Percentiles rank a stretch among this genome's conserved stretches.
Evolutionary conservation across 2,329 filamentous ascomycete genomes (phyloP).

Genomic region (Alternaria sp.): DNA sequence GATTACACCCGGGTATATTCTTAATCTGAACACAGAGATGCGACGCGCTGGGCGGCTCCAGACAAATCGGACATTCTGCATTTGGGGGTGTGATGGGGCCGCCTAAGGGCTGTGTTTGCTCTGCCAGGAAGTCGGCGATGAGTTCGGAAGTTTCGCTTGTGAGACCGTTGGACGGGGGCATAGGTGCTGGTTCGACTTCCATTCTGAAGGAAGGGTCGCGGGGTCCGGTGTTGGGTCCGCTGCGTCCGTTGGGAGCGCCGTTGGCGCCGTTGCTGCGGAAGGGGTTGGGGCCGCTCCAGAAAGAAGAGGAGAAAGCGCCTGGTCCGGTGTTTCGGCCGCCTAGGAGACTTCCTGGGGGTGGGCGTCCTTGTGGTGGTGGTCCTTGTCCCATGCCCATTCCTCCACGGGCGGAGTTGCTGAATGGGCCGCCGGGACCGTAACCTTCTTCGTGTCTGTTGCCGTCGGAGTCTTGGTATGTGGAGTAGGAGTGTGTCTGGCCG

Average conservation of each 20-base stretch:
- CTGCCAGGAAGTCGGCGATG: conserved; percentile 1
- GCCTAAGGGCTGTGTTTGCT: conserved; percentile 1
- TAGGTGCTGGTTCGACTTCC: neutral
- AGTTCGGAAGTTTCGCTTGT: neutral
- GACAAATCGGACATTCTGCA: conserved; percentile 16
- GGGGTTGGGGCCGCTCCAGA: neutral
- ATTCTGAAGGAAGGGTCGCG: neutral
- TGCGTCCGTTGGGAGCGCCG: neutral
- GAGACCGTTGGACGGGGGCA: neutral
- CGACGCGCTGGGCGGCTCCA: conserved; percentile 6
- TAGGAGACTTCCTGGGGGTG: neutral
- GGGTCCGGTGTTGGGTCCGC: neutral
- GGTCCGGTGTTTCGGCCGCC: neutral
- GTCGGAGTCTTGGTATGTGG: neutral
- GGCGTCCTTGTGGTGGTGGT: neutral
- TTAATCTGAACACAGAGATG: conserved; percentile 20
- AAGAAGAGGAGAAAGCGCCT: neutral
- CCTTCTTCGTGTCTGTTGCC: neutral
- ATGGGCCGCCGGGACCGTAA: neutral
- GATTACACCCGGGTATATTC: conserved; percentile 14
- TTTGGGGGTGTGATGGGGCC: neutral
- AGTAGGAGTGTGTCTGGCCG: neutral
- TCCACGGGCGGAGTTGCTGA: neutral
- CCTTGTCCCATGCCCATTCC: neutral
- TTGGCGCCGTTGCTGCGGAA: neutral